phyloP scores from a whole-genome alignment of 2,329 filamentous ascomycete species.

The Cephalotrichum gorgonifer region DNA sequence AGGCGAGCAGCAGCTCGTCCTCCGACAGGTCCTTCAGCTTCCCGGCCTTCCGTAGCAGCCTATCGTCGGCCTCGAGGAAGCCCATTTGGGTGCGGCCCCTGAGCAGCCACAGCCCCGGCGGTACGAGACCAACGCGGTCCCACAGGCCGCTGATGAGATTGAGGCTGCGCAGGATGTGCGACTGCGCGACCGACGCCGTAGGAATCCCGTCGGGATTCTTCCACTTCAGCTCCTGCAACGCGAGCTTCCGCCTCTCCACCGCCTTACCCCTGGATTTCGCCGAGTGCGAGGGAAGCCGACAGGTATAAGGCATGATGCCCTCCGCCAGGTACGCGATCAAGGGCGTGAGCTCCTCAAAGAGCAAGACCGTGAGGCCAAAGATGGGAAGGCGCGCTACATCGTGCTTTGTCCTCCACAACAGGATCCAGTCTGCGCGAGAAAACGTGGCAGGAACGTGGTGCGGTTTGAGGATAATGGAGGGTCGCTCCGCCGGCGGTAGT shows the following conservation, averaged over 20 bases:
- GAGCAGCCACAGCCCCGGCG: conserved; percentile 39
- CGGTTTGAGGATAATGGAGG: conserved; percentile 23
- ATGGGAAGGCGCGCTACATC: conserved; percentile 70
- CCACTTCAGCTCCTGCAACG: conserved; percentile 32
- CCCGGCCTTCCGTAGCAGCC: conserved; percentile 52
- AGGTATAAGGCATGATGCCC: conserved; percentile 65
- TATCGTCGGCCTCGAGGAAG: conserved; percentile 63
- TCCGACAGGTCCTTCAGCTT: conserved; percentile 45
- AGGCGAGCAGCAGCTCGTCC: conserved; percentile 60
- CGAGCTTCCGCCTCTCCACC: conserved; percentile 30
- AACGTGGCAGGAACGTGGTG: conserved; percentile 21
- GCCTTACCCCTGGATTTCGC: conserved; percentile 22
- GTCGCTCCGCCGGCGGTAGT: conserved; percentile 45
- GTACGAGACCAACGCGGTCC: conserved; percentile 37
- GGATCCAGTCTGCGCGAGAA: conserved; percentile 60
- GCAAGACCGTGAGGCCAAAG: conserved; percentile 63
- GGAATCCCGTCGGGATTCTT: conserved; percentile 23
- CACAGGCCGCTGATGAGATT: conserved; percentile 35
- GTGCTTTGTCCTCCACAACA: conserved; percentile 55
- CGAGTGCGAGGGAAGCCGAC: conserved; percentile 69
- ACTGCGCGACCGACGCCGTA: conserved; percentile 12
- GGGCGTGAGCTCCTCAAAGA: conserved; percentile 82
- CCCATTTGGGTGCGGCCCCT: conserved; percentile 43
- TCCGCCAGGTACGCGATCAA: conserved; percentile 64
- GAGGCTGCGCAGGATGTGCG: conserved; percentile 30